Base-by-base conservation (phyloP, 2,329 filamentous ascomycete species). In the Sphaerostilbella broomeana region DNA sequence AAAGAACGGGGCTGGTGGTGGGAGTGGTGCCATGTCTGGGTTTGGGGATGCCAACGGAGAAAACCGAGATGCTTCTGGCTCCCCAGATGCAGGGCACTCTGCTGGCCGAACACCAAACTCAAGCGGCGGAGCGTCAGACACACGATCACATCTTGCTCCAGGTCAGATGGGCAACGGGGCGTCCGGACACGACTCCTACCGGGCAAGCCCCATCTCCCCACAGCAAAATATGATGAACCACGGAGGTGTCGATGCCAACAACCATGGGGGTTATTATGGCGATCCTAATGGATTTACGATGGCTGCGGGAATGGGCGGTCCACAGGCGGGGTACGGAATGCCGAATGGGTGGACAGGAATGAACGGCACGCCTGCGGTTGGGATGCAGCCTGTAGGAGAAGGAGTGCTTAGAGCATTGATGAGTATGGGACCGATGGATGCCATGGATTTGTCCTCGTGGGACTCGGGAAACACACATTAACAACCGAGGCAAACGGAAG, bases 51-150 rank as follows among this genome's bases (percentile, higher is more conserved):
- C 56, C 28, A 63, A 58, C 38, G 70, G 67, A n/a, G 58, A 62
- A 12, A 60, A 60, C 16, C 70, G 68, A 36, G 70, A 72, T 28
- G 53, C 68, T 40, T 70, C 68, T 1, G 62, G 59, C 4, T 75
- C 73, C 0, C 66, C 72, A 3, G 72, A 73, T 13, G 65, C 63
- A 16, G 65, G 63, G 6, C 61, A 61, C 33, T 77, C 75, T 3
- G 74, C 67, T 44, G 62, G 71, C n/a, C 73, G 69, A 16, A 80
- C 77, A 9, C 77, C 77, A 3, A 79, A 74, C 49, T 80, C 77
- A 4, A 77, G 71, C 50, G 53, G 48, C 43, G 54, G 42, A 40
- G 49, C 45, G 27, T 58, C 61, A 11, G 59, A 61, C 6, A 47
- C 49, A 11, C 51, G 55, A 20, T 54, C 40, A 35, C 57, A 48